Evolutionary conservation across 2,329 filamentous ascomycete genomes (phyloP), one percentile per base, ranked within the genome.

Genomic region (Talaromyces marneffei): DNA sequence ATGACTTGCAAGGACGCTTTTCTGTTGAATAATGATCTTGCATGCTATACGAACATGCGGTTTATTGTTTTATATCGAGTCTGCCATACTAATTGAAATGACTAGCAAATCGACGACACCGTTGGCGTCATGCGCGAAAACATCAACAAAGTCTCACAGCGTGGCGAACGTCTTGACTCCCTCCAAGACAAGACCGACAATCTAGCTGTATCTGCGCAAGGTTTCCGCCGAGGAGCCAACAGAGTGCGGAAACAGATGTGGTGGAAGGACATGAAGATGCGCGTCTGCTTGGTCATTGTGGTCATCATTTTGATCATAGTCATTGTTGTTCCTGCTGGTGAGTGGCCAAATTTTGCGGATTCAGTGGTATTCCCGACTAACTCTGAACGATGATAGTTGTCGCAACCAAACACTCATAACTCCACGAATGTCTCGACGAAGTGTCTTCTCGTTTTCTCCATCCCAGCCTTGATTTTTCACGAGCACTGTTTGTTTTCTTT

Each of bases 241-340:
- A 84, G 91, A 71, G 93, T 99, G 69, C 87, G 94, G 77, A 93
- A 92, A 83, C 88, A 96, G 64, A 97, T 97, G 93, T 97, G 93
- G 93, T 97, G 92, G 93, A 97, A 97, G 85, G 93, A 97, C 74
- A 96, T 97, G 91, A 97, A 97, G 87, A 99, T 99, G 94, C 88
- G 94, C 77, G 94, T 97, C 83, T 97, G 93, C 80, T 82, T 99
- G 65, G 89, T 96, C 74, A 83, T 87, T 63, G 94, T 92, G 72
- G 89, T 99, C 78, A 89, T 97, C 76, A 85, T 97, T 69, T 83
- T 99, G 70, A 85, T 99, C 68, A 81, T 96, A 69, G 85, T 99
- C 77, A 97, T 99, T 75, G 94, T 99, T 73, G 87, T 97, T 69
- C 94, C 94, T 67, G 83, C 89, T 69, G 91, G 93, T 96, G 29